Percentiles rank a stretch among this genome's conserved stretches.
These are phyloP conservation scores for Alternaria sp. DNA, from an alignment of 2,329 filamentous ascomycete species.

Conservation along the genomic window DNA sequence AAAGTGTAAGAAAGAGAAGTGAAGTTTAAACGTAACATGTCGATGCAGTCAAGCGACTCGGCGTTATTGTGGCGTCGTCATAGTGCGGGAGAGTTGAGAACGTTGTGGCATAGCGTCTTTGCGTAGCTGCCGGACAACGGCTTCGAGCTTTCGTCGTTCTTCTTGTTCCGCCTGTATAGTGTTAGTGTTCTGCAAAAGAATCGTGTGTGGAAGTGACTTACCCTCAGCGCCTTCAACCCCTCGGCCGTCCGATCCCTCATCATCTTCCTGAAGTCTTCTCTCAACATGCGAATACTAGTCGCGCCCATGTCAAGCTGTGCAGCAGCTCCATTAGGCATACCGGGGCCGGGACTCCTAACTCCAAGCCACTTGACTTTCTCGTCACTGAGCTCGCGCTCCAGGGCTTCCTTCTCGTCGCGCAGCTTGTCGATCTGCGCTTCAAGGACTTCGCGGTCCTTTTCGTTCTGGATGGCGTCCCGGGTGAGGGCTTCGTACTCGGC, in stretches of 20 bases:
- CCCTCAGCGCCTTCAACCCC: conserved; percentile 68
- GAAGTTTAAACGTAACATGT: background rate
- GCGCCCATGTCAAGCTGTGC: conserved; percentile 54
- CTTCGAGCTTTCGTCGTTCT: conserved; percentile 71
- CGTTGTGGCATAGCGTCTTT: conserved; percentile 45
- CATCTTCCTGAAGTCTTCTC: conserved; percentile 81
- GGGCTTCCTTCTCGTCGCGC: conserved; percentile 66
- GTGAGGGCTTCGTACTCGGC: conserved; percentile 74
- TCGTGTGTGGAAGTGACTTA: conserved; percentile 33
- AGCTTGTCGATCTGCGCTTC: conserved; percentile 69
- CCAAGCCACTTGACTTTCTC: conserved; percentile 72
- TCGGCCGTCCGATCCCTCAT: conserved; percentile 75
- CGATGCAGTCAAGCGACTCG: background rate
- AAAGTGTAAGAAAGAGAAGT: background rate
- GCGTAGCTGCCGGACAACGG: conserved; percentile 62
- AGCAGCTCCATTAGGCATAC: conserved; percentile 38
- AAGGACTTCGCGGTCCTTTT: conserved; percentile 71
- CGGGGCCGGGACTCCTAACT: conserved; percentile 57
- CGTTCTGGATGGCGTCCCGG: conserved; percentile 71
- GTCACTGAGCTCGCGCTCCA: conserved; percentile 70
- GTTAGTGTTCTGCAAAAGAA: conserved; percentile 23
- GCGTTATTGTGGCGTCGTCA: conserved; percentile 10
- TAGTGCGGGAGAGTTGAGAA: conserved; percentile 20
- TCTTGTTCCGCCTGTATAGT: conserved; percentile 69
- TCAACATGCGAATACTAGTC: conserved; percentile 72